Percentiles rank a stretch among this genome's conserved stretches.
Evolutionary conservation across 768 basidiomycete genomes (phyloP).

Genomic region (Xanthoconium purpureum): DNA sequence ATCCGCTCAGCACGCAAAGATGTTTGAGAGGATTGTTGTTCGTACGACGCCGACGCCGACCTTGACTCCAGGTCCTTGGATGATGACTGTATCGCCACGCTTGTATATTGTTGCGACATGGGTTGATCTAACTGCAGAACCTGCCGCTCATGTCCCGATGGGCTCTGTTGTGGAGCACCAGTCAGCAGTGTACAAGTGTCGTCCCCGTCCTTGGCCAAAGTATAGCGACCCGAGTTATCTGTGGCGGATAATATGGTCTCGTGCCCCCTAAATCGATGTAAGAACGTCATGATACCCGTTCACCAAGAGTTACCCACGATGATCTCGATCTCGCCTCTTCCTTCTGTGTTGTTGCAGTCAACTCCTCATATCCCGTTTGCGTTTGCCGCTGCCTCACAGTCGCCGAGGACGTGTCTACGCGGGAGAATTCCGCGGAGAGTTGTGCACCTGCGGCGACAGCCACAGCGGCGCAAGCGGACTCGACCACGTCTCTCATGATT

Average conservation of each 20-base stretch:
- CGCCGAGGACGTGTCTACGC: not conserved
- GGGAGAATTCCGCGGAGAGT: not conserved
- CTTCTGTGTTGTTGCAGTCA: not conserved
- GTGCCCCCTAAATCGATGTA: not conserved
- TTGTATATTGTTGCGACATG: not conserved
- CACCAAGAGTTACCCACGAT: constrained; percentile 3
- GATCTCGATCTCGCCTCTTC: not conserved
- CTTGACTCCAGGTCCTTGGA: not conserved
- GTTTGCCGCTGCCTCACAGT: not conserved
- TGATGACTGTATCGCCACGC: not conserved
- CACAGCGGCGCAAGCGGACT: not conserved
- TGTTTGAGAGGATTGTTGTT: not conserved
- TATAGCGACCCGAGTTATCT: not conserved
- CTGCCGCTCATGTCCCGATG: not conserved
- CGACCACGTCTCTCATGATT: not conserved
- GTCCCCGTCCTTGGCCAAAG: not conserved
- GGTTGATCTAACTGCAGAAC: not conserved
- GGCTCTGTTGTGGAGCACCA: not conserved
- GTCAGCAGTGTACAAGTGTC: not conserved
- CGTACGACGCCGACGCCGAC: not conserved
- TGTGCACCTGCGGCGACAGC: not conserved
- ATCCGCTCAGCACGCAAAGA: not conserved
- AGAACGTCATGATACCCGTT: not conserved
- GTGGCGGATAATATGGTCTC: not conserved
- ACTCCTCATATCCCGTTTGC: not conserved